Percentiles rank a stretch among this genome's conserved stretches.
These are phyloP conservation scores for Trametes maxima DNA, from an alignment of 768 basidiomycete genomes.

Conservation along the genomic window DNA sequence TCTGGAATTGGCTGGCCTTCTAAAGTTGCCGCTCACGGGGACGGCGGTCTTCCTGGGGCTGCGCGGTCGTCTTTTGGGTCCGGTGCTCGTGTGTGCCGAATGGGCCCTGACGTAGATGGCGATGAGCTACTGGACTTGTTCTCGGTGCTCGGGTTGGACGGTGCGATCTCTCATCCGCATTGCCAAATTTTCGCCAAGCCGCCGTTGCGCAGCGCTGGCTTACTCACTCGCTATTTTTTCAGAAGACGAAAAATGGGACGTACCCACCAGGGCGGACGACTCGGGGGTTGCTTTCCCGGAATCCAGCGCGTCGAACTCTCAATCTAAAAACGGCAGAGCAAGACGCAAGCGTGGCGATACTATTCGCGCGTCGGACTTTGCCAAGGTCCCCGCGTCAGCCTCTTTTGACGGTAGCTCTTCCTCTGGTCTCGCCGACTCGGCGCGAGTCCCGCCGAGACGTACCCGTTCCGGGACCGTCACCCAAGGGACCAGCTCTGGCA, in stretches of 20 bases:
- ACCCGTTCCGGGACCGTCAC: slow-evolving; percentile 53
- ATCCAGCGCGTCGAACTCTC: background rate
- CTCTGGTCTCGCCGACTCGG: background rate
- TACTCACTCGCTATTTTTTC: background rate
- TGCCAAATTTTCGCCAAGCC: background rate
- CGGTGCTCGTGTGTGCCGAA: background rate
- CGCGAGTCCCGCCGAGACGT: slow-evolving; percentile 34
- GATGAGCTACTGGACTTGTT: slow-evolving; percentile 30
- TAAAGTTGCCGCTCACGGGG: background rate
- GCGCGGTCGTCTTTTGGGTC: slow-evolving; percentile 14
- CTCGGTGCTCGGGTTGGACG: slow-evolving; percentile 26
- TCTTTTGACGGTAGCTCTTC: slow-evolving; percentile 4
- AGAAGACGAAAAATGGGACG: slow-evolving; percentile 19
- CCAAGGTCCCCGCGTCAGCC: slow-evolving; percentile 17
- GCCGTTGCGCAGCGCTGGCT: background rate
- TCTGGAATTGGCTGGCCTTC: background rate
- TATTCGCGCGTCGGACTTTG: slow-evolving; percentile 52
- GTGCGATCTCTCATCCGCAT: slow-evolving; percentile 16
- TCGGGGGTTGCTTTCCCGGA: slow-evolving; percentile 17
- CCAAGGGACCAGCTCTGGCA: slow-evolving; percentile 19
- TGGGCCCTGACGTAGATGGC: slow-evolving; percentile 9
- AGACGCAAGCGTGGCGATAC: slow-evolving; percentile 47
- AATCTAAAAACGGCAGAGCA: background rate
- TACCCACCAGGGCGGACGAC: slow-evolving; percentile 6
- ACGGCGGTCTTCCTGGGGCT: background rate